Evolutionary conservation across 805 yeast species (phyloP).

Genomic region (Myxozyma neotropica): DNA sequence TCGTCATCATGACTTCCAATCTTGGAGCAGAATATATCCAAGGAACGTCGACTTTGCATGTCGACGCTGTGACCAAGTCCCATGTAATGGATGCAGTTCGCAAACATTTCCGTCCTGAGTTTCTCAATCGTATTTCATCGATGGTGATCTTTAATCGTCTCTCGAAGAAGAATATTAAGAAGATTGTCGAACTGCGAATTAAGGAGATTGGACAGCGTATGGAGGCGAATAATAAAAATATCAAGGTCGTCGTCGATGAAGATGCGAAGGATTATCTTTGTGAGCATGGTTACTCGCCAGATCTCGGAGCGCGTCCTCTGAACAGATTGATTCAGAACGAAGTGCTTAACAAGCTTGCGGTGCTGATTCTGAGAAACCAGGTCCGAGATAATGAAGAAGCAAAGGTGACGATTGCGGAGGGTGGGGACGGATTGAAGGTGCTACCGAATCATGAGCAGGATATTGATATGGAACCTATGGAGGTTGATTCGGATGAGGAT

Average conservation of each 20-base stretch:
- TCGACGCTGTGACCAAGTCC: conserved; percentile 69
- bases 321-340: conserved; percentile 84
- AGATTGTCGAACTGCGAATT: conserved; percentile 85
- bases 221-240: conserved; percentile 76
- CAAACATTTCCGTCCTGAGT: conserved; percentile 94
- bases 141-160: conserved; percentile 91
- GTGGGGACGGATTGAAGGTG: conserved; percentile 71
- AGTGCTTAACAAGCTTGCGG: conserved; percentile 83
- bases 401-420: conserved; percentile 55
- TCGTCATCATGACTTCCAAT: conserved; percentile 95
- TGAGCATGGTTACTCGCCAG: conserved; percentile 84
- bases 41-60: conserved; percentile 58
- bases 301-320: conserved; percentile 96
- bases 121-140: conserved; percentile 91
- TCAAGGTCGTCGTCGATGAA: conserved; percentile 70
- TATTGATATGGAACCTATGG: conserved; percentile 40
- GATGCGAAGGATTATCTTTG: conserved; percentile 82
- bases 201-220: conserved; percentile 84
- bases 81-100: conserved; percentile 82
- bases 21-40: conserved; percentile 91
- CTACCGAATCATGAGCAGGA: conserved; percentile 76
- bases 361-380: conserved; percentile 84
- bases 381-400: conserved; percentile 86
- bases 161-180: conserved; percentile 86
- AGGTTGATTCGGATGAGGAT: conserved; percentile 36